Conservation (phyloP, 352 stramenopile species). For the Phytopythium oedochilum region DNA sequence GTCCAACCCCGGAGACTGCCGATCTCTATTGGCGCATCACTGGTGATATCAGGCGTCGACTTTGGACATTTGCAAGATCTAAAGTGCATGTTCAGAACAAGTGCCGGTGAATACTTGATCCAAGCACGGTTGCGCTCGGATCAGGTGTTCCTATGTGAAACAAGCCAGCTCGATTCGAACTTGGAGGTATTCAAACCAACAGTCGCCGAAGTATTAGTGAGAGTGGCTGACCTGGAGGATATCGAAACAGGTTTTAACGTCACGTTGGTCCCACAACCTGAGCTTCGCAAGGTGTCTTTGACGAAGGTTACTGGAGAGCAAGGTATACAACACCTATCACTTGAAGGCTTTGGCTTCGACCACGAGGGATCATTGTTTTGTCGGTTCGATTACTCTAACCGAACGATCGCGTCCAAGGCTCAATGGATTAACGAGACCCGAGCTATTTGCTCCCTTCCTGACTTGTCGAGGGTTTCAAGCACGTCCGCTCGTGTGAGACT, state of each 20-base stretch:
- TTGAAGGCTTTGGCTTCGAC: slow-evolving; percentile 44
- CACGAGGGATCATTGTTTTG: slow-evolving; percentile 22
- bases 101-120: slow-evolving; percentile 4
- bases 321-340: slow-evolving; percentile 6
- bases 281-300: slow-evolving; percentile 15
- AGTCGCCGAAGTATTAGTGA: slow-evolving; percentile 21
- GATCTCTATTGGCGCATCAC: slow-evolving; percentile 2
- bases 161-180: not conserved
- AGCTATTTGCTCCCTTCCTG: slow-evolving; percentile 20
- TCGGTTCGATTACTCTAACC: slow-evolving; percentile 21
- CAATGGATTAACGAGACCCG: slow-evolving; percentile 30
- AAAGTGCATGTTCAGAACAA: slow-evolving; percentile 24
- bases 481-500: not conserved
- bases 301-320: not conserved
- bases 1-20: slow-evolving; percentile 16
- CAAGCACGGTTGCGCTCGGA: slow-evolving; percentile 15
- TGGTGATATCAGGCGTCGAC: slow-evolving; percentile 20
- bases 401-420: slow-evolving; percentile 17
- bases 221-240: slow-evolving; percentile 9
- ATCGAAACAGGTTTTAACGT: slow-evolving; percentile 34
- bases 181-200: not conserved
- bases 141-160: slow-evolving; percentile 17
- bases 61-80: slow-evolving; percentile 16
- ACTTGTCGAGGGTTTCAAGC: not conserved
- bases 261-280: slow-evolving; percentile 20